These are phyloP conservation scores for Acer negundo DNA, from an alignment of 345 rosid genomes.

Conservation along the genomic window DNA sequence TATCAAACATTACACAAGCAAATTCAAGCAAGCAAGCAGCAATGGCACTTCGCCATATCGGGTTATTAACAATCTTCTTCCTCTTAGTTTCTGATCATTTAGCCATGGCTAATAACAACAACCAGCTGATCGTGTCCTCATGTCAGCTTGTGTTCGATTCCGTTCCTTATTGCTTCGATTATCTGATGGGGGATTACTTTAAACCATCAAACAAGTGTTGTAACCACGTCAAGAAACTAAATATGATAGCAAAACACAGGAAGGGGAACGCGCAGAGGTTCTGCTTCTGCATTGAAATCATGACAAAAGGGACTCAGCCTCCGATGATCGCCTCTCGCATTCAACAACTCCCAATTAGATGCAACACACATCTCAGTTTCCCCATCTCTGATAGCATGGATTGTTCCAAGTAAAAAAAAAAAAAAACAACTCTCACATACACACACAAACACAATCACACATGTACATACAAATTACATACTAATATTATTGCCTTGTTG, in stretches of 20 bases:
- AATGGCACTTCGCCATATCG: slow-evolving; percentile 5
- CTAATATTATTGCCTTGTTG: background rate
- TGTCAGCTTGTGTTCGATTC: slow-evolving; percentile 39
- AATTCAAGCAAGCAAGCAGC: background rate
- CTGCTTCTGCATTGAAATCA: slow-evolving; percentile 46
- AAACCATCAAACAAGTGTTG: slow-evolving; percentile 40
- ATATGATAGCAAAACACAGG: slow-evolving; percentile 36
- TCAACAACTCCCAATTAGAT: slow-evolving; percentile 35
- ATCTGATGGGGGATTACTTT: slow-evolving; percentile 36
- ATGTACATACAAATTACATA: background rate
- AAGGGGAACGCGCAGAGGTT: slow-evolving; percentile 32
- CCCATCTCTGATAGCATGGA: slow-evolving; percentile 54
- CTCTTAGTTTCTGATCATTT: slow-evolving; percentile 25
- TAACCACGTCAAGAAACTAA: slow-evolving; percentile 37
- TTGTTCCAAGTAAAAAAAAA: slow-evolving; percentile 15
- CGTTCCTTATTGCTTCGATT: slow-evolving; percentile 46
- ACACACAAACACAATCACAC: background rate
- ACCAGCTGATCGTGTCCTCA: slow-evolving; percentile 2
- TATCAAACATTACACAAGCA: background rate
- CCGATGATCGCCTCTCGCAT: slow-evolving; percentile 38
- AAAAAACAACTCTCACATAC: background rate
- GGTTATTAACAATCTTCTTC: slow-evolving; percentile 15
- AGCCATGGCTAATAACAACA: background rate
- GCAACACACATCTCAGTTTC: slow-evolving; percentile 48
- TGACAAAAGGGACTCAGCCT: slow-evolving; percentile 35